These are phyloP conservation scores for Ophiostoma himal-ulmi DNA, from an alignment of 2,329 filamentous ascomycete species.

Conservation along the genomic window DNA sequence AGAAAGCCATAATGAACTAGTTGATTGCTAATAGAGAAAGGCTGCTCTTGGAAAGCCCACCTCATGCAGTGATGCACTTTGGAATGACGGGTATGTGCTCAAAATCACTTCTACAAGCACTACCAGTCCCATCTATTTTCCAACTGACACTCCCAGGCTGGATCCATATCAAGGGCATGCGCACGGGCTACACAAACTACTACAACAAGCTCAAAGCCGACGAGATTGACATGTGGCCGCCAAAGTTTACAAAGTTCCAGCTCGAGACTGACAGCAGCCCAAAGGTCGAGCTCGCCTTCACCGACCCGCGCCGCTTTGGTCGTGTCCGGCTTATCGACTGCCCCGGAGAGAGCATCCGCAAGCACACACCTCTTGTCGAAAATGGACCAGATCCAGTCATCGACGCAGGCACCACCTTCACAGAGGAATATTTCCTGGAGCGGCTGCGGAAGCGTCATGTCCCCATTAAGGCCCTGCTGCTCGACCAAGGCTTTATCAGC, in stretches of 20 bases:
- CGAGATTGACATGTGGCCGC: conserved; percentile 68
- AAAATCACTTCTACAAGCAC: not conserved
- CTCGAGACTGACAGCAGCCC: conserved; percentile 56
- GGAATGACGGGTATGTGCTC: conserved; percentile 57
- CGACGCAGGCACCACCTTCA: conserved; percentile 68
- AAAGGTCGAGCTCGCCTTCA: conserved; percentile 64
- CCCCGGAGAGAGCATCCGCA: conserved; percentile 66
- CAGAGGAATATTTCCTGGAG: conserved; percentile 64
- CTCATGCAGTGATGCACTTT: conserved; percentile 85
- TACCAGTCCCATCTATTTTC: not conserved
- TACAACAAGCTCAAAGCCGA: conserved; percentile 65
- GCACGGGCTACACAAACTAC: conserved; percentile 73
- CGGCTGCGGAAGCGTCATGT: conserved; percentile 72
- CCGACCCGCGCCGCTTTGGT: conserved; percentile 72
- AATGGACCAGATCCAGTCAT: conserved; percentile 91
- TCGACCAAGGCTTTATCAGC: conserved; percentile 83
- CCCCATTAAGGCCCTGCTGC: conserved; percentile 79
- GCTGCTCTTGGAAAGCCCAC: conserved; percentile 62
- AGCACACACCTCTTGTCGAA: conserved; percentile 72
- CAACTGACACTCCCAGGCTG: conserved; percentile 41
- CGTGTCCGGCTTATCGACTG: conserved; percentile 79
- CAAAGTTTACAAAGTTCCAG: conserved; percentile 82
- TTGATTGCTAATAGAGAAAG: conserved; percentile 19
- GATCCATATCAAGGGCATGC: conserved; percentile 77
- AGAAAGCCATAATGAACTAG: not conserved